Conservation (phyloP, 805 yeast species). For the Yarrowia alimentaria region DNA sequence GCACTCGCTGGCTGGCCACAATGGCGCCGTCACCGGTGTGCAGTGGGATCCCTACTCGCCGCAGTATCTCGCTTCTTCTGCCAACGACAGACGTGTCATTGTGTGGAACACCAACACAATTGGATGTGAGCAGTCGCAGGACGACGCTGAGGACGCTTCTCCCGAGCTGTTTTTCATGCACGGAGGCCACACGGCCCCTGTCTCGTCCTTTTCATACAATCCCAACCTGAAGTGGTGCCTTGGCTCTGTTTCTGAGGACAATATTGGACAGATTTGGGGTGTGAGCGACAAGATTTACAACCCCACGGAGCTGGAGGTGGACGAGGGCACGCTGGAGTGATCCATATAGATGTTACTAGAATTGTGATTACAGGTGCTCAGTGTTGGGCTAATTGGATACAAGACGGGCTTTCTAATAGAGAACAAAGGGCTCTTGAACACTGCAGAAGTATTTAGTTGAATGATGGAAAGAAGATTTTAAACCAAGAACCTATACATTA, state of each 20-base stretch:
- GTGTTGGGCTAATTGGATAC: too few relatives aligned
- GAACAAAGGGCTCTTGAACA: too few relatives aligned
- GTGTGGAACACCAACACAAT: constrained; percentile 70
- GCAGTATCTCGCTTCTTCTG: constrained; percentile 53
- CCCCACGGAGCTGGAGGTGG: constrained; percentile 9
- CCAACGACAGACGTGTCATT: constrained; percentile 67
- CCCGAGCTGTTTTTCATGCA: constrained; percentile 78
- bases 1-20: constrained; percentile 67
- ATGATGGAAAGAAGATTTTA: too few relatives aligned
- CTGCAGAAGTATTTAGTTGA: too few relatives aligned
- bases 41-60: constrained; percentile 54
- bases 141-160: constrained; percentile 60
- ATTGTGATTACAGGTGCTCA: too few relatives aligned
- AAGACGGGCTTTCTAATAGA: too few relatives aligned
- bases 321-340: constrained; percentile 1
- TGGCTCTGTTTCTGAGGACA: constrained; percentile 73
- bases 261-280: constrained; percentile 67
- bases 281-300: constrained; percentile 8
- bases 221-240: constrained; percentile 56
- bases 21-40: constrained; percentile 54
- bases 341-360: too few relatives aligned
- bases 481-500: too few relatives aligned
- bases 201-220: constrained; percentile 67
- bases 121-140: constrained; percentile 53
- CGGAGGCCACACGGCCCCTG: constrained; percentile 81